Percentiles rank a stretch among this genome's conserved stretches.
Conservation (phyloP, 257 asterid genomes). For the Mitragyna speciosa region DNA sequence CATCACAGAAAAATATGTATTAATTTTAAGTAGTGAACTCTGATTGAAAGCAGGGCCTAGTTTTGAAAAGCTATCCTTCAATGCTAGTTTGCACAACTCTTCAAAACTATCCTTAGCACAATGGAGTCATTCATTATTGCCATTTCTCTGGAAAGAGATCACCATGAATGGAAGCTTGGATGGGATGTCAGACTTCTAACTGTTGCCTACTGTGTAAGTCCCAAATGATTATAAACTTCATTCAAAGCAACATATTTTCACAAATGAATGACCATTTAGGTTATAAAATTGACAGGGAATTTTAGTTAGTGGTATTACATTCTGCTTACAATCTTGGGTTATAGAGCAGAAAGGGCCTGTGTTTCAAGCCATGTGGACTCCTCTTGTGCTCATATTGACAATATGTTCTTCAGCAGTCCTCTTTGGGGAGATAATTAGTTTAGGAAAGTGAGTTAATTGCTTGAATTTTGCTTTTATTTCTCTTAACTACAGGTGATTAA, state of each 20-base stretch:
- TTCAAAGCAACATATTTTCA: neutral
- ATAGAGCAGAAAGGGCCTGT: slow-evolving; percentile 86
- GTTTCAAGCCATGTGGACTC: slow-evolving; percentile 63
- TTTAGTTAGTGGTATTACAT: slow-evolving; percentile 68
- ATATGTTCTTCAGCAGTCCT: slow-evolving; percentile 53
- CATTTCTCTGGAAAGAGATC: slow-evolving; percentile 55
- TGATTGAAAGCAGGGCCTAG: slow-evolving; percentile 34
- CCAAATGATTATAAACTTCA: too few relatives aligned
- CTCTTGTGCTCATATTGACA: slow-evolving; percentile 51
- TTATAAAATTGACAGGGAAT: slow-evolving; percentile 48
- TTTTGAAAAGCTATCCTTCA: slow-evolving; percentile 62
- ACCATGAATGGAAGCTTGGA: slow-evolving; percentile 61
- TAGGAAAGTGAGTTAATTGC: slow-evolving; percentile 56
- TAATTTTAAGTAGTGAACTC: neutral
- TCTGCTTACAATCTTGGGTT: slow-evolving; percentile 80
- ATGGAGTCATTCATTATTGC: slow-evolving; percentile 62
- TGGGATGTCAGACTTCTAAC: slow-evolving; percentile 57
- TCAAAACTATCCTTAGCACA: slow-evolving; percentile 61
- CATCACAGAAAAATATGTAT: too few relatives aligned
- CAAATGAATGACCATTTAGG: neutral
- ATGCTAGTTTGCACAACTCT: slow-evolving; percentile 63
- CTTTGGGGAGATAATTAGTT: slow-evolving; percentile 55
- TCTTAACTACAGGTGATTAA: neutral
- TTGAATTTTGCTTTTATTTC: neutral
- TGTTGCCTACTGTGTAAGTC: slow-evolving; percentile 66